Percentiles rank a stretch among this genome's conserved stretches.
These are phyloP conservation scores for Cytospora leucostoma DNA, from an alignment of 2,329 filamentous ascomycete species.

Conservation along the genomic window DNA sequence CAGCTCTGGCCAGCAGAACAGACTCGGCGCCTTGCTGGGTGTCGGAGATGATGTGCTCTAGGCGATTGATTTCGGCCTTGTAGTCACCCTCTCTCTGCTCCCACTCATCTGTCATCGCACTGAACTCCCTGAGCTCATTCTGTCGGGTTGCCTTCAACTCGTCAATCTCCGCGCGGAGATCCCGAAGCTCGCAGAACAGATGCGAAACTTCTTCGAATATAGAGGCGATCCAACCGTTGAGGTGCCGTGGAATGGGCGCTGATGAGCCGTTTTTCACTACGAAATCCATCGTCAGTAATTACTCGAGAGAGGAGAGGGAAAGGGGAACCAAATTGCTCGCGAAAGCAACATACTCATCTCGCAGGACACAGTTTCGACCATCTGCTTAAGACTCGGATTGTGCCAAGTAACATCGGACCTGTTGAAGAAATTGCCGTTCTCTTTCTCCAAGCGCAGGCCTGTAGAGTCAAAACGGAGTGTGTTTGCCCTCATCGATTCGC, in stretches of 20 bases:
- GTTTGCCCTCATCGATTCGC: constrained; percentile 13
- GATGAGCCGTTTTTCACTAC: constrained; percentile 18
- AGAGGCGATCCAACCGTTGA: constrained; percentile 24
- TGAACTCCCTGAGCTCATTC: constrained; percentile 20
- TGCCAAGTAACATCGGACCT: constrained; percentile 19
- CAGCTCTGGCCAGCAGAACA: constrained; percentile 22
- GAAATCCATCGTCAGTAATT: no score
- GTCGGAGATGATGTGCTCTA: constrained; percentile 26
- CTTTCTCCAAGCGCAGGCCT: neutral
- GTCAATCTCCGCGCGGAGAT: neutral
- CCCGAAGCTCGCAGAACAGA: constrained; percentile 3
- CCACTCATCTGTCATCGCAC: constrained; percentile 20
- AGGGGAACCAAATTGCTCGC: no score
- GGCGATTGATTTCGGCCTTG: constrained; percentile 26
- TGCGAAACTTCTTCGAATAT: constrained; percentile 26
- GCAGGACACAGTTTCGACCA: constrained; percentile 26
- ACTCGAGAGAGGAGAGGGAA: no score
- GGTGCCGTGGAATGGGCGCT: constrained; percentile 26
- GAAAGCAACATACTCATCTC: constrained; percentile 14
- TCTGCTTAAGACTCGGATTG: constrained; percentile 27
- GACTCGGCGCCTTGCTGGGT: constrained; percentile 20
- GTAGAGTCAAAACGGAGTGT: neutral
- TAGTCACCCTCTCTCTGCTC: constrained; percentile 17
- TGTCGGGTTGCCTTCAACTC: constrained; percentile 10
- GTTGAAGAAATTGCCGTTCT: constrained; percentile 6